phyloP scores from a whole-genome alignment of 768 basidiomycete species.

The Boletus eberwhitei region DNA sequence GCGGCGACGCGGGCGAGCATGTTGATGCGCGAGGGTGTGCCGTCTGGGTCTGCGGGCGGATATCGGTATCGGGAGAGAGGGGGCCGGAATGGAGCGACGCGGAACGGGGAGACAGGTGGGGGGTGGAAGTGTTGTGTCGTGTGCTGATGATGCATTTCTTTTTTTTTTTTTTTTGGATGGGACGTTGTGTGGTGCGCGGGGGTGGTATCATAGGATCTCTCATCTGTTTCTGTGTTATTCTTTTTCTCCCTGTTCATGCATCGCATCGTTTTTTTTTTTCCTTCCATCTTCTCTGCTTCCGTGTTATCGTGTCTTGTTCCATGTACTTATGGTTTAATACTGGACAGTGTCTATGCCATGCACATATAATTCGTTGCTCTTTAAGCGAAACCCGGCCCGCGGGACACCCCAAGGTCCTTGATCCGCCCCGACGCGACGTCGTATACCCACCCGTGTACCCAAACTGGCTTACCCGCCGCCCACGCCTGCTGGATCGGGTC shows the following conservation, averaged over 20 bases:
- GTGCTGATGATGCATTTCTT: conserved; percentile 39
- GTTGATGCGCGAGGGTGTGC: conserved; percentile 86
- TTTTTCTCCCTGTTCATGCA: background rate
- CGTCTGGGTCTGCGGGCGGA: conserved; percentile 51
- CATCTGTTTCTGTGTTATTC: background rate
- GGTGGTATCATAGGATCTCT: background rate
- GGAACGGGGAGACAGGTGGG: conserved; percentile 38
- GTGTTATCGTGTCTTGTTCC: background rate
- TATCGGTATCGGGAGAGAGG: conserved; percentile 46
- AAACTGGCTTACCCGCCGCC: conserved; percentile 38
- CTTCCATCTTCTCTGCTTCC: background rate
- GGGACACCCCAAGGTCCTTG: conserved; percentile 53
- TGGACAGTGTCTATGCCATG: conserved; percentile 10
- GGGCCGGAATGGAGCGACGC: conserved; percentile 29
- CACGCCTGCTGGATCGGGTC: conserved; percentile 47
- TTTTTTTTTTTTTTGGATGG: background rate
- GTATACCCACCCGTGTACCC: conserved; percentile 76
- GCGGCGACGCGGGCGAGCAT: conserved; percentile 95
- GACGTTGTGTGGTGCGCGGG: background rate
- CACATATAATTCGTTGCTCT: no score
- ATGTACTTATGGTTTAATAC: conserved; percentile 11
- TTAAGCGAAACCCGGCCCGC: background rate
- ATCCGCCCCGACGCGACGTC: conserved; percentile 57
- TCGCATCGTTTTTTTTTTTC: background rate
- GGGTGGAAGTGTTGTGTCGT: conserved; percentile 64